Evolutionary conservation across 148 eudicot species (phyloP).

Genomic region (Persicaria maculosa): DNA sequence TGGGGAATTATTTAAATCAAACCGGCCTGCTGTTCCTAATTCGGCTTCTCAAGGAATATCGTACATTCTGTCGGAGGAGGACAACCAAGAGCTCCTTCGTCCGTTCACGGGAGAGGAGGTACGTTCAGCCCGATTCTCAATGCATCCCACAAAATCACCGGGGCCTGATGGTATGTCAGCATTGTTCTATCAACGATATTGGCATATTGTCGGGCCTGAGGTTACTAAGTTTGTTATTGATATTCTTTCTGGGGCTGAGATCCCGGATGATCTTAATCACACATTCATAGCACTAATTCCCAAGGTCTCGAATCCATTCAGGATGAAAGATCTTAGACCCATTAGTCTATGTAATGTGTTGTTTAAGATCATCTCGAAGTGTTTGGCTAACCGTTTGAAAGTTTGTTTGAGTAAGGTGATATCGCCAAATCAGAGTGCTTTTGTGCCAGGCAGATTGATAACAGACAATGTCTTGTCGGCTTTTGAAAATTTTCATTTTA

Average conservation of each 20-base stretch:
- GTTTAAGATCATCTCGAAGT: no score
- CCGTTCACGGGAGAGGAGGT: neutral
- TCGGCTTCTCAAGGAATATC: neutral
- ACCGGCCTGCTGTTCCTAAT: neutral
- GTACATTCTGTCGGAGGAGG: neutral
- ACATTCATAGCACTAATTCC: no score
- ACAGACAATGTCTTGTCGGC: no score
- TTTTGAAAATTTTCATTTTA: neutral
- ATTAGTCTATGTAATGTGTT: no score
- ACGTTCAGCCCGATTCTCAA: neutral
- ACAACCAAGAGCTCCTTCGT: neutral
- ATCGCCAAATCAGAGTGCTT: no score
- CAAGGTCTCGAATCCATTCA: no score
- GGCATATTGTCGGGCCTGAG: neutral
- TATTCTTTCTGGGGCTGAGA: neutral
- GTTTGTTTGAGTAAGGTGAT: no score
- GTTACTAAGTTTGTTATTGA: neutral
- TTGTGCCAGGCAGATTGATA: no score
- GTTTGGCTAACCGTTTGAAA: no score
- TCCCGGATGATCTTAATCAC: neutral
- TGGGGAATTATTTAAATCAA: neutral
- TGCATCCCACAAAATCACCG: neutral
- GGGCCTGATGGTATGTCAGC: neutral
- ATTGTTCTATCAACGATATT: neutral
- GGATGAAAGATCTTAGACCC: no score